Evolutionary conservation across 495 filamentous ascomycete genomes (phyloP).

Genomic region (Neurospora sp.): DNA sequence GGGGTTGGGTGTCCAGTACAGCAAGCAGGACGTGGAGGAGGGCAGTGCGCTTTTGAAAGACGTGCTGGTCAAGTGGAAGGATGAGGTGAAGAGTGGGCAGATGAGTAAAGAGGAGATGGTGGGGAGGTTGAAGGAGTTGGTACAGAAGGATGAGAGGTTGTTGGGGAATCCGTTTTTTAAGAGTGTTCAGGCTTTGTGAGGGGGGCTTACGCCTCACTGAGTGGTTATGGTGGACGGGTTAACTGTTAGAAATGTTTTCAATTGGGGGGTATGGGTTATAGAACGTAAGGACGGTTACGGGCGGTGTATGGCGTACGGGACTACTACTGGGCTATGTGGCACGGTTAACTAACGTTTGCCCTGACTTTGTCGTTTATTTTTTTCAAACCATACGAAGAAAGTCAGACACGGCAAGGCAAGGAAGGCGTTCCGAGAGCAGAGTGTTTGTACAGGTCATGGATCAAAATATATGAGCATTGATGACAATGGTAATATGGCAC

Average conservation of each 20-base stretch:
- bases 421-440: background rate
- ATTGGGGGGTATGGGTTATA: background rate
- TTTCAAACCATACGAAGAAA: background rate
- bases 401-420: background rate
- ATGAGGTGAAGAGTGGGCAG: constrained; percentile 49
- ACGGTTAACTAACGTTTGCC: background rate
- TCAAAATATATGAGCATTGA: background rate
- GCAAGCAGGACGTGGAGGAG: constrained; percentile 79
- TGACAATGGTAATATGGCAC: background rate
- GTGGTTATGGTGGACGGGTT: background rate
- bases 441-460: background rate
- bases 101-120: constrained; percentile 74
- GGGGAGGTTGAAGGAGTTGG: constrained; percentile 66
- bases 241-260: background rate
- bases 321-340: background rate
- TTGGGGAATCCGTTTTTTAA: constrained; percentile 81
- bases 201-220: background rate
- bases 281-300: background rate
- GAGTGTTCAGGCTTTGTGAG: constrained; percentile 68
- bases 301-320: background rate
- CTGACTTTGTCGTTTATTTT: background rate
- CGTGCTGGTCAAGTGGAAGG: constrained; percentile 81
- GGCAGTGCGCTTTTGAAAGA: constrained; percentile 82
- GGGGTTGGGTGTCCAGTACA: constrained; percentile 43
- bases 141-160: constrained; percentile 59